Base-by-base conservation (phyloP, 768 basidiomycete species). In the Boletales sp. region DNA sequence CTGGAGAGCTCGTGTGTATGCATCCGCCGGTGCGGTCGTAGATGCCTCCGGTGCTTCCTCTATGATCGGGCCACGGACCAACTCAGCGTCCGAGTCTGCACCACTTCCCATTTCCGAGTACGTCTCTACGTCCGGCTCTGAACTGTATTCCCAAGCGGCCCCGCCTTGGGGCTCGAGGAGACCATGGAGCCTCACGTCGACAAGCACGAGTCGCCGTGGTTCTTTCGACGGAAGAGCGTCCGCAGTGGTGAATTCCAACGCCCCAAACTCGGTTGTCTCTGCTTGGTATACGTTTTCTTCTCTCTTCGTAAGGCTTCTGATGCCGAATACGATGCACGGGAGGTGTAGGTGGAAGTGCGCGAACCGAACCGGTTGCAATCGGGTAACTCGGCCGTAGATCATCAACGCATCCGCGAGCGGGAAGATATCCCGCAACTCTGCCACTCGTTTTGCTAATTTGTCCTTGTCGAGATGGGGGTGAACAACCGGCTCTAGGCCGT, bases 261-360 rank as follows among this genome's bases (percentile, higher is more conserved):
- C 31, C 15, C 43, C 49, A 4, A 50, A 27, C 18, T 11, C 43
- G 24, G 8, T n/a, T n/a, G 49, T 19, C 43, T 40, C n/a, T 15
- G 49, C 49, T 14, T 11, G 24, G 27, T 50, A 50, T 10, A 45
- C 21, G 13, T 45, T 35, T n/a, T 13, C 39, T 18, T 40, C 18
- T 10, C 12, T n/a, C 12, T 15, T 44, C 14, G 7, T 17, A 24
- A 50, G 30, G 1, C 18, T 35, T 13, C 5, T 40, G 21, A 40
- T 38, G 21, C n/a, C 8, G 39, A 50, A 50, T 14, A 40, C 24
- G 24, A 50, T 45, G 15, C 49, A 50, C 8, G 49, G 49, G 15
- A 50, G 38, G 15, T 18, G 39, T 2, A 50, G 43, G 15, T 32
- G 49, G 8, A 40, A 40, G 14, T 40, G 43, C 6, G 27, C 27